phyloP scores from a whole-genome alignment of 116 monocot species.

The Papilionanthe hybrid region DNA sequence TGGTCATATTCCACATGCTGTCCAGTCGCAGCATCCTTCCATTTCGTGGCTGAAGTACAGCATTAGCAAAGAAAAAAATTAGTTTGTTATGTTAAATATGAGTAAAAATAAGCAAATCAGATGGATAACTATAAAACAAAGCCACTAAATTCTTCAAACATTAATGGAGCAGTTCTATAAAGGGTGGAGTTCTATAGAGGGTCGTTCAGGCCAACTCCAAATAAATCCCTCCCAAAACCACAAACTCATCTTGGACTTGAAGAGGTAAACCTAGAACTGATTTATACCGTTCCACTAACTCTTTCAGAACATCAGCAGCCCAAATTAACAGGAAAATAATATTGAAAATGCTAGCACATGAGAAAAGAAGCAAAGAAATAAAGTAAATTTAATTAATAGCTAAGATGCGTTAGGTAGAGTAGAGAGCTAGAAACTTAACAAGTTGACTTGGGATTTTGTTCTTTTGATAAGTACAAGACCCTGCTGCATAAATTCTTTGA shows the following conservation, averaged over 20 bases:
- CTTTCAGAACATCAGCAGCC: too few relatives aligned
- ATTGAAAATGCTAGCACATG: too few relatives aligned
- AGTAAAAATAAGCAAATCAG: slow-evolving; percentile 3
- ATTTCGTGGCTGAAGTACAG: slow-evolving; percentile 71
- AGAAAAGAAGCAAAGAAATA: too few relatives aligned
- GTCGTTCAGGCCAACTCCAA: not conserved
- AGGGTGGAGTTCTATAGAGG: not conserved
- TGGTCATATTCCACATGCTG: slow-evolving; percentile 95
- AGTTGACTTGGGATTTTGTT: not conserved
- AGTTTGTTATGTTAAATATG: not conserved
- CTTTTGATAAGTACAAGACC: not conserved
- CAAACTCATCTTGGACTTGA: not conserved
- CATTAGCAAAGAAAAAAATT: slow-evolving; percentile 2
- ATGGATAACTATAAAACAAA: not conserved
- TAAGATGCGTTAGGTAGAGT: too few relatives aligned
- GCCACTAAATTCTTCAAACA: not conserved
- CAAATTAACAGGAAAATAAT: too few relatives aligned
- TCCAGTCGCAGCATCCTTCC: slow-evolving; percentile 67
- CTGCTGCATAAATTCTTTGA: not conserved
- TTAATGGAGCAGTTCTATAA: not conserved
- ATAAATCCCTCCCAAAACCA: not conserved
- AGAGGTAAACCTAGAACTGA: not conserved
- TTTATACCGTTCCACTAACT: too few relatives aligned
- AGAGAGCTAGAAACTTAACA: too few relatives aligned
- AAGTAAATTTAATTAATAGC: too few relatives aligned